These are phyloP conservation scores for Scutellaria minor DNA, from an alignment of 257 asterid species.

Conservation along the genomic window DNA sequence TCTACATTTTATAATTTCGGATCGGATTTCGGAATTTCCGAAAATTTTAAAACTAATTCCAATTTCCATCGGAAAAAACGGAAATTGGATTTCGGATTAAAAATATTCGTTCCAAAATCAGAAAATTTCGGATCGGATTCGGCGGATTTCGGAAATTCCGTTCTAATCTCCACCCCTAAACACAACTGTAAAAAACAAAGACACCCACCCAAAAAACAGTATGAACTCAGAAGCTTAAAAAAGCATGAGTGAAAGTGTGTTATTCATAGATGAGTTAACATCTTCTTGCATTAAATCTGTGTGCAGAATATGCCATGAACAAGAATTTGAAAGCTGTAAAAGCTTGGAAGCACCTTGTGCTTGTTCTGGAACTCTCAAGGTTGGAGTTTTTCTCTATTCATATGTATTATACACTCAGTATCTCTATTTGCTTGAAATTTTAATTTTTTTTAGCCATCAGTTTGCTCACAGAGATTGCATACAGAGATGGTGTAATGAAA, in stretches of 20 bases:
- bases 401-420: background rate
- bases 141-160: no score
- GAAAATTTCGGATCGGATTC: no score
- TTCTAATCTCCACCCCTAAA: no score
- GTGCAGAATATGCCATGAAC: slow-evolving; percentile 86
- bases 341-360: slow-evolving; percentile 75
- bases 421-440: background rate
- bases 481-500: slow-evolving; percentile 93
- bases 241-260: slow-evolving; percentile 53
- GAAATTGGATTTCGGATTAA: no score
- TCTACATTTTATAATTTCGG: no score
- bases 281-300: slow-evolving; percentile 33
- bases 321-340: slow-evolving; percentile 59
- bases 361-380: slow-evolving; percentile 91
- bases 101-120: no score
- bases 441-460: slow-evolving; percentile 34
- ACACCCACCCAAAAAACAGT: slow-evolving; percentile 7
- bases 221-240: background rate
- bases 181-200: no score
- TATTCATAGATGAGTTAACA: slow-evolving; percentile 48
- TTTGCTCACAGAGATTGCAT: slow-evolving; percentile 88
- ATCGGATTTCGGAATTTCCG: no score
- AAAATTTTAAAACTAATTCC: no score
- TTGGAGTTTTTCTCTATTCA: background rate
- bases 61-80: no score